Base-by-base conservation (phyloP, 306 rosid genomes). In the Carpinus viminea region DNA sequence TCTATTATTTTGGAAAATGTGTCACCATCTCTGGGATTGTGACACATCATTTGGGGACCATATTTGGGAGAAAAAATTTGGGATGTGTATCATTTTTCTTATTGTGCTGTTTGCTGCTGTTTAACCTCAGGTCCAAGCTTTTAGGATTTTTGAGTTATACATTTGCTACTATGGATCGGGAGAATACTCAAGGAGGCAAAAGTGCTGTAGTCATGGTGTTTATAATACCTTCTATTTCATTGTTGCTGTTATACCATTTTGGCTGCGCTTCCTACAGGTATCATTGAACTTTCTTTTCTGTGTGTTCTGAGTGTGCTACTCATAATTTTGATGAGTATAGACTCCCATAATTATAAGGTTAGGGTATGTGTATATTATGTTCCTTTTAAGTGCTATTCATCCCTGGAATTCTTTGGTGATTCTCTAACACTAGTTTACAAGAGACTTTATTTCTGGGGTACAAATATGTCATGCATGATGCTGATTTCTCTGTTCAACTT, bases 121-220 rank as follows among this genome's bases (percentile, higher is more conserved):
- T 62, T 85, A 50, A 74, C 70, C 65, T 60, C 80, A 93, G 96
- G 78, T 79, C 77, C 98, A 87, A 80, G 77, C 90, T 54, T 86
- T 88, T 43, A 81, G 85, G 81, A 81, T 88, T 76, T 82, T 83
- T 43, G 91, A 84, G 76, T 86, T 93, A 72, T 91, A 93, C 82
- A 74, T 89, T 51, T 91, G 96, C 88, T 91, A 89, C 80, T 91
- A 88, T 70, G 91, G 94, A 52, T 79, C 89, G 50, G 97, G 92
- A 83, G 89, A 88, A 79, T 80, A 79, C 71, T 89, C 92, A 15
- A 88, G 89, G 81, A 85, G 87, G 86, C 82, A 91, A 86, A 75
- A 90, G 84, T 91, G 97, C 74, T 86, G 74, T 2, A 73, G 73
- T 21, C 86, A 57, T 18, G 91, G 89, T 64, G 70, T 82, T 82